Conservation (phyloP, 768 basidiomycete species). For the Scleroderma citrinum region DNA sequence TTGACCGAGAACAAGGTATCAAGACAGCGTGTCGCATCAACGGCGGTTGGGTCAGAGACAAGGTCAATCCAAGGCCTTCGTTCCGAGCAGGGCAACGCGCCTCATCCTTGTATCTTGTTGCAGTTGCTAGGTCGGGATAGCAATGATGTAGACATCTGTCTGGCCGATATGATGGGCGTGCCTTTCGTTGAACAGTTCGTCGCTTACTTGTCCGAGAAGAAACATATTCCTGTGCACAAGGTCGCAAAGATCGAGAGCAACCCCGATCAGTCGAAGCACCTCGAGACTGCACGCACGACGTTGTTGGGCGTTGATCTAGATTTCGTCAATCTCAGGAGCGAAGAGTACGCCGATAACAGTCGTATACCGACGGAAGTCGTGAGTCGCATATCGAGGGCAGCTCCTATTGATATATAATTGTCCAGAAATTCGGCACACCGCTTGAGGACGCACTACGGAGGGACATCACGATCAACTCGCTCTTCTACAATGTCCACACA, state of each 20-base stretch:
- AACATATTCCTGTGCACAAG: conserved; percentile 33
- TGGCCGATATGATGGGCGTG: conserved; percentile 84
- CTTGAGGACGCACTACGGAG: conserved; percentile 84
- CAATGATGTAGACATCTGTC: conserved; percentile 91
- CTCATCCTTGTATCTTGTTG: conserved; percentile 9
- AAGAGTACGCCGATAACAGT: conserved; percentile 83
- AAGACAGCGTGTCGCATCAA: conserved; percentile 80
- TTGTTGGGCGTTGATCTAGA: conserved; percentile 82
- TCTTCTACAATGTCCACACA: conserved; percentile 95
- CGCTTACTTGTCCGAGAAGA: conserved; percentile 38
- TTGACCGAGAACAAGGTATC: conserved; percentile 47
- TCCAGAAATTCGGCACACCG: conserved; percentile 86
- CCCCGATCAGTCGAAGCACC: conserved; percentile 95
- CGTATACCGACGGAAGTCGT: conserved; percentile 88
- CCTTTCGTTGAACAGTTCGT: conserved; percentile 80
- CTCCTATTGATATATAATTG: too few relatives aligned
- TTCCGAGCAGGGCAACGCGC: conserved; percentile 1
- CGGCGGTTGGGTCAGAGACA: conserved; percentile 98
- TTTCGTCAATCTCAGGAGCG: conserved; percentile 89
- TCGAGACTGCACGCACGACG: conserved; percentile 88
- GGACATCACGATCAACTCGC: conserved; percentile 91
- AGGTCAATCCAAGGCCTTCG: conserved; percentile 47
- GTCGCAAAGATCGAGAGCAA: conserved; percentile 87
- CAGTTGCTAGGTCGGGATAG: conserved; percentile 78
- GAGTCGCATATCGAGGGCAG: conserved; percentile 3